These are phyloP conservation scores for Thermothielavioides terrestris DNA, from an alignment of 495 filamentous ascomycete genomes.

Conservation along the genomic window DNA sequence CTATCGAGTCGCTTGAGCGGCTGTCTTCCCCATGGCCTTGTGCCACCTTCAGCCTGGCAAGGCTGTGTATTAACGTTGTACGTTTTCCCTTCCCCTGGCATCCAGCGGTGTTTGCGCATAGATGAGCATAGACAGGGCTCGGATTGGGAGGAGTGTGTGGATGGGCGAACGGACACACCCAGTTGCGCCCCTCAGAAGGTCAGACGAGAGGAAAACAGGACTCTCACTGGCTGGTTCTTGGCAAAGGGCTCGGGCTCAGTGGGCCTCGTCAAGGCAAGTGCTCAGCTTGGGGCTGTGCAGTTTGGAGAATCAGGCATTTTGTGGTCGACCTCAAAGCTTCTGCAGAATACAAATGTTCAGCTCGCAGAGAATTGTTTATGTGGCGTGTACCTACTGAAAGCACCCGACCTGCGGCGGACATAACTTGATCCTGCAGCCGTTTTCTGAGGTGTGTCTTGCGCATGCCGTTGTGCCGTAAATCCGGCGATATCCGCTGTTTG, in stretches of 20 bases:
- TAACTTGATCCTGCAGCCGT: neutral
- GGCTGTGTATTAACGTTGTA: constrained; percentile 17
- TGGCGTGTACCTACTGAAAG: too few relatives aligned
- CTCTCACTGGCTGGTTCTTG: neutral
- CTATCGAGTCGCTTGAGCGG: neutral
- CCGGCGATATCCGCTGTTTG: constrained; percentile 16
- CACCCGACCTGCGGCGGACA: too few relatives aligned
- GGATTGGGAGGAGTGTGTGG: neutral
- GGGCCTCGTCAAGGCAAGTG: too few relatives aligned
- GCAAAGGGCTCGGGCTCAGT: too few relatives aligned
- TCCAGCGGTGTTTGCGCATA: neutral
- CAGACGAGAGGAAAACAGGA: neutral
- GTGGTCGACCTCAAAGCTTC: too few relatives aligned
- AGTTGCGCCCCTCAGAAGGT: too few relatives aligned
- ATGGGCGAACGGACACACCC: too few relatives aligned
- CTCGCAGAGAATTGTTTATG: too few relatives aligned
- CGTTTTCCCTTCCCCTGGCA: neutral
- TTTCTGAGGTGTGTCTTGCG: neutral
- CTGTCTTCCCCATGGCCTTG: neutral
- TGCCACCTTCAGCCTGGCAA: neutral
- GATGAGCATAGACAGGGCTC: neutral
- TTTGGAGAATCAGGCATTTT: neutral
- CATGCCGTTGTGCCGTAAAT: neutral
- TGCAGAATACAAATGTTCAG: too few relatives aligned
- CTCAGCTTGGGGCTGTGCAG: neutral